phyloP scores from a whole-genome alignment of 78 protist species.

The Emiliania huxleyi region DNA sequence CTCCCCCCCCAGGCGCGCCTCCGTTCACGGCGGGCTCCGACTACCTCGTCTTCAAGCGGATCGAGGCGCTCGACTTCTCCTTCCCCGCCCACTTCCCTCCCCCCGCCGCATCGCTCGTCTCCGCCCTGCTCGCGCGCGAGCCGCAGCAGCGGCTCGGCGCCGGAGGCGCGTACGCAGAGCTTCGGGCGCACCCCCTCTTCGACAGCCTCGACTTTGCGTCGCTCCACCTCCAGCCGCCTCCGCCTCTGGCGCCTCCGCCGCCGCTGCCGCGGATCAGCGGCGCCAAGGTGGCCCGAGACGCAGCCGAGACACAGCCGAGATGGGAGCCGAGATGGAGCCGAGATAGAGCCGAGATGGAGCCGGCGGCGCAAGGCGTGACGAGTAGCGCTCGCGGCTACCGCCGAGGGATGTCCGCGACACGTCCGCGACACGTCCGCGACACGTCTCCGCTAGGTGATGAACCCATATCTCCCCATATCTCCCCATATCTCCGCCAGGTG shows the following conservation, averaged over 20 bases:
- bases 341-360: no score
- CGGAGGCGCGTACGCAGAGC: not conserved
- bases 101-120: not conserved
- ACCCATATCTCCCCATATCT: no score
- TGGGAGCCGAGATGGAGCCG: no score
- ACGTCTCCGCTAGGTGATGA: no score
- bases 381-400: no score
- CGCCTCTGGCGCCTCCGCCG: not conserved
- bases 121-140: not conserved
- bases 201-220: not conserved
- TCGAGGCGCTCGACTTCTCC: constrained; percentile 34
- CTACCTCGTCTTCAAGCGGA: constrained; percentile 74
- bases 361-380: no score
- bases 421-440: no score
- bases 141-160: not conserved
- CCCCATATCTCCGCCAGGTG: no score
- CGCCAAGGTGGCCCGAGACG: no score
- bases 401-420: no score
- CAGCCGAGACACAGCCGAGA: no score
- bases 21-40: constrained; percentile 48
- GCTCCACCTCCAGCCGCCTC: not conserved
- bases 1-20: no score
- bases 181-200: not conserved
- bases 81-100: not conserved
- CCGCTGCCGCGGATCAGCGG: not conserved